Base-by-base conservation (phyloP, 2,329 filamentous ascomycete species). In the Stagonosporopsis chrysanthemi region DNA sequence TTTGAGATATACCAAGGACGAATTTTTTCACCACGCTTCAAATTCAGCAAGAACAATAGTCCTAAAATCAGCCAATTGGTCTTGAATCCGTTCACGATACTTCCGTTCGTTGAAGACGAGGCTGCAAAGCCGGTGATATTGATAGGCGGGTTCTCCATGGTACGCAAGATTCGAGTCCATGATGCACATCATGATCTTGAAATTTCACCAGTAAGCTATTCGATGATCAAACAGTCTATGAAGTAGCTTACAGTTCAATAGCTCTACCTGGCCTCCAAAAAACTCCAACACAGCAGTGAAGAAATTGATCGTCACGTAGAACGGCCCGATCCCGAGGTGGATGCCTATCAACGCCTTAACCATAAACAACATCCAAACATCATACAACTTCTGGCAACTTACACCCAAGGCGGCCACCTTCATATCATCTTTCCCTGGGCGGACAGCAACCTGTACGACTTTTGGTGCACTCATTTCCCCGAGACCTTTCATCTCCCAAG, bases 371-470 rank as follows among this genome's bases (percentile, higher is more conserved):
- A 41, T 41, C 17, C 23, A 9, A 52, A 62, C 36, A 28, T 62
- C 12, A 52, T 62, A 17, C 24, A 41, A 52, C 46, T 62, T 6
- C 41, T 62, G 9, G 60, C 56, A 29, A 62, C 56, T 2, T 62
- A 48, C 24, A 22, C n/a, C 1, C 35, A 59, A n/a, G 26, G 42
- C 38, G 24, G 22, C 9, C 41, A 29, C 7, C 29, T 57, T 17
- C n/a, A 54, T 22, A 26, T 62, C 19, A 54, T 62, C 15, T 62
- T 62, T 28, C 60, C 48, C 4, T 62, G 60, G 51, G 60, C 60
- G 6, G 52, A 60, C 17, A 48, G 52, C 1, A 60, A 62, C 24
- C 14, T 36, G 2, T 9, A 29, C 14, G 36, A 17, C 11, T 36
- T 50, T 33, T 42, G 52, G 50, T 41, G 22, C 22, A 24, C 19